phyloP scores from a whole-genome alignment of 1,139 yeast species.

The Pichia sp. region DNA sequence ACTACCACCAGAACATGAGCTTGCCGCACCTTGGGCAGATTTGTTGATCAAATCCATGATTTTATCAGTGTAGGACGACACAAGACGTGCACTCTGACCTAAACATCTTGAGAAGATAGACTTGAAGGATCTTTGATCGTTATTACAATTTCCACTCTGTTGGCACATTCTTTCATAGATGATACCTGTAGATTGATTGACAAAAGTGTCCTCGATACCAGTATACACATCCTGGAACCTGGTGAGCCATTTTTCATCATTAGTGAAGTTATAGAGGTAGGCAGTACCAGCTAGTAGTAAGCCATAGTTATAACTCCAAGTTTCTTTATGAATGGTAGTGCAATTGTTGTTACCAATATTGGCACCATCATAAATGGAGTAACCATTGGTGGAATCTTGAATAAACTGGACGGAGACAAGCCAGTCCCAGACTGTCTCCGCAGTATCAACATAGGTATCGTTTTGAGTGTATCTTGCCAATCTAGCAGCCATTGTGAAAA shows the following conservation, averaged over 20 bases:
- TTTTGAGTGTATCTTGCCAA: conserved; percentile 77
- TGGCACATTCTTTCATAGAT: conserved; percentile 72
- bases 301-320: conserved; percentile 83
- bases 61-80: conserved; percentile 39
- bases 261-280: conserved; percentile 60
- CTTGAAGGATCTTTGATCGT: conserved; percentile 73
- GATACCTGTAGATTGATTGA: conserved; percentile 31
- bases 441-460: conserved; percentile 61
- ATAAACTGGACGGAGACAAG: conserved; percentile 50
- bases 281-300: conserved; percentile 66
- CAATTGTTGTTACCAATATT: conserved; percentile 47
- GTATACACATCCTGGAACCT: conserved; percentile 45
- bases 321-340: conserved; percentile 40
- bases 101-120: conserved; percentile 63
- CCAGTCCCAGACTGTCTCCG: conserved; percentile 74
- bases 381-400: conserved; percentile 31
- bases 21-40: conserved; percentile 49
- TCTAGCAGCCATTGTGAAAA: conserved; percentile 83
- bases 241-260: conserved; percentile 40
- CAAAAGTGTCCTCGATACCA: conserved; percentile 44
- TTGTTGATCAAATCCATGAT: conserved; percentile 40
- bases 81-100: conserved; percentile 52
- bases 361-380: conserved; percentile 68
- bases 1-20: conserved; percentile 51
- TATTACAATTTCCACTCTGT: conserved; percentile 48